These are phyloP conservation scores for Talaromyces sp. DNA, from an alignment of 2,329 filamentous ascomycete species.

Conservation along the genomic window DNA sequence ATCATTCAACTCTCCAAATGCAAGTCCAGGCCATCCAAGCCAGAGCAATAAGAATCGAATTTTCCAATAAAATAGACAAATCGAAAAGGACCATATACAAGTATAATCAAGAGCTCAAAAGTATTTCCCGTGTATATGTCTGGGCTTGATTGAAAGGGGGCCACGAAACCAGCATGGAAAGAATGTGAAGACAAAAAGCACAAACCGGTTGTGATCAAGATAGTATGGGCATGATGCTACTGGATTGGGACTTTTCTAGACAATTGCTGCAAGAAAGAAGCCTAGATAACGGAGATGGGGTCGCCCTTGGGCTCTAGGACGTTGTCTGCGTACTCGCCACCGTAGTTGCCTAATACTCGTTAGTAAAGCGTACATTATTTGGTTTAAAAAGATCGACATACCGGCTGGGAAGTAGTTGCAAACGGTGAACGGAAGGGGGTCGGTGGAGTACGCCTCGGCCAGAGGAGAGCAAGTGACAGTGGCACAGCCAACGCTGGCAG, in stretches of 20 bases:
- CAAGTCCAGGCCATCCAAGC: neutral
- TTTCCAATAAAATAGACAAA: neutral
- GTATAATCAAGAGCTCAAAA: neutral
- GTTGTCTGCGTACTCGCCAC: constrained; percentile 50
- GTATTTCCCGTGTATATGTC: neutral
- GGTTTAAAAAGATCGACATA: constrained; percentile 39
- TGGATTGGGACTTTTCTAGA: neutral
- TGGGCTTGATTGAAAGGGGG: neutral
- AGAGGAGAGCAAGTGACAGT: constrained; percentile 44
- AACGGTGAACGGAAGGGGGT: constrained; percentile 67
- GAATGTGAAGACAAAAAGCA: neutral
- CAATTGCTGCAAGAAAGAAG: neutral
- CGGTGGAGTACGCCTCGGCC: constrained; percentile 35
- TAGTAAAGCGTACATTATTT: constrained; percentile 15
- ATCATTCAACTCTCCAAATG: neutral
- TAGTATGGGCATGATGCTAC: neutral
- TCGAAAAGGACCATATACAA: neutral
- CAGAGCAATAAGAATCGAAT: constrained; percentile 1
- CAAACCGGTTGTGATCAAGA: neutral
- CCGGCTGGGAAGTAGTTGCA: constrained; percentile 81
- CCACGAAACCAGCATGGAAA: neutral
- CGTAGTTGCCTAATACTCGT: constrained; percentile 49
- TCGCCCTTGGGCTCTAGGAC: constrained; percentile 42
- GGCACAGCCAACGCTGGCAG: constrained; percentile 60
- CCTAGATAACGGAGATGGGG: constrained; percentile 12